Evolutionary conservation across 2,329 filamentous ascomycete species (phyloP).

Genomic region (Knufia petricola): DNA sequence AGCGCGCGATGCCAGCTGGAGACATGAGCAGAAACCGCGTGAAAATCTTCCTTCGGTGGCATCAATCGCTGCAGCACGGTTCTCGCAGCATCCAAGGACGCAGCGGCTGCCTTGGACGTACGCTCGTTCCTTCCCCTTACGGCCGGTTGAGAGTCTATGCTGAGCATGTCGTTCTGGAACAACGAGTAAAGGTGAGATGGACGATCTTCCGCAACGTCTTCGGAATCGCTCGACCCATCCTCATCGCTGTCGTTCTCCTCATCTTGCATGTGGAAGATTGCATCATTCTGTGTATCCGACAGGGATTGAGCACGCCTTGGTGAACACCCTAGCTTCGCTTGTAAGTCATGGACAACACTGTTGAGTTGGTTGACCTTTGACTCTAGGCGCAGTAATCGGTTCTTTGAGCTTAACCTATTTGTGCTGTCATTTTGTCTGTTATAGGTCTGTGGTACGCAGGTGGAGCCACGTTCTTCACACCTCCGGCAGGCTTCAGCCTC

Average conservation of each 20-base stretch:
- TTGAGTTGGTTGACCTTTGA: constrained; percentile 10
- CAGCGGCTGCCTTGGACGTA: constrained; percentile 2
- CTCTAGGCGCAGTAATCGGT: constrained; percentile 13
- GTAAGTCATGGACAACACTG: constrained; percentile 11
- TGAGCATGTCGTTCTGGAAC: constrained; percentile 15
- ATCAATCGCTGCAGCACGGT: constrained; percentile 13
- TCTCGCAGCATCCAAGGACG: constrained; percentile 11
- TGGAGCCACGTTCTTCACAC: constrained; percentile 13
- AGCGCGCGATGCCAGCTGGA: constrained; percentile 8
- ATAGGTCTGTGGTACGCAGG: constrained; percentile 12
- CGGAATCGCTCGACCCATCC: constrained; percentile 10
- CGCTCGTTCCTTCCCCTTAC: constrained; percentile 1
- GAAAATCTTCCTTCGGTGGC: constrained; percentile 9
- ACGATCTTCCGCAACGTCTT: constrained; percentile 11
- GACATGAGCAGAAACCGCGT: constrained; percentile 5
- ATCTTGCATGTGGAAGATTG: neutral
- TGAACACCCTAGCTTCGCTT: constrained; percentile 10
- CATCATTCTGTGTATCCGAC: neutral
- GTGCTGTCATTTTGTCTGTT: constrained; percentile 5
- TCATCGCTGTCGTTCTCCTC: constrained; percentile 7
- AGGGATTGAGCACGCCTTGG: neutral
- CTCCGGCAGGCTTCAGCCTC: constrained; percentile 13
- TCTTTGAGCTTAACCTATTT: constrained; percentile 9
- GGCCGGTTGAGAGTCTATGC: neutral
- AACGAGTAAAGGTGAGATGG: constrained; percentile 11